A percentile compares a stretch with the other conserved stretches of the same genome.
Conservation (phyloP, 768 basidiomycete genomes). For the Tricholoma sp. region DNA sequence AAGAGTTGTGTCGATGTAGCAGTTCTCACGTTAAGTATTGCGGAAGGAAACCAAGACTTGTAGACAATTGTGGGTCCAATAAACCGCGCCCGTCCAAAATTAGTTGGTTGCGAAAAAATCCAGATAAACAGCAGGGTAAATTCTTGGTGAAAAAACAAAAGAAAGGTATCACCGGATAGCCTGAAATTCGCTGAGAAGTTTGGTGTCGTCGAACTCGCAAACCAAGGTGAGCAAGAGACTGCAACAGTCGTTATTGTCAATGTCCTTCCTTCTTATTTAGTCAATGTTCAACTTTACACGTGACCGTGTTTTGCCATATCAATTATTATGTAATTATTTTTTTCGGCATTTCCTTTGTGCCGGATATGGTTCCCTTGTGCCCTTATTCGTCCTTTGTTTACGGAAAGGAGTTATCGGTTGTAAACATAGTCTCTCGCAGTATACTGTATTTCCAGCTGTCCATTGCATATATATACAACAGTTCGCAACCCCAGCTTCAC, state of each 20-base stretch:
- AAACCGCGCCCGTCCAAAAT: conserved; percentile 30
- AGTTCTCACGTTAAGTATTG: conserved; percentile 38
- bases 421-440: too few species aligned
- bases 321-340: not conserved
- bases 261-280: conserved; percentile 39
- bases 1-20: conserved; percentile 18
- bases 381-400: not conserved
- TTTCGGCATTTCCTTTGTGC: conserved; percentile 6
- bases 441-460: too few species aligned
- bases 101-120: conserved; percentile 16
- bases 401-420: too few species aligned
- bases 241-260: conserved; percentile 10
- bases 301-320: conserved; percentile 31
- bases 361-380: not conserved
- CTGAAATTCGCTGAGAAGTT: conserved; percentile 10
- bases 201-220: conserved; percentile 11
- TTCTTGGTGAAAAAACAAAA: conserved; percentile 20
- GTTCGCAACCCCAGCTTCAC: too few species aligned
- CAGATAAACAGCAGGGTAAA: not conserved
- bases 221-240: conserved; percentile 19
- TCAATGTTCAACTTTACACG: conserved; percentile 50
- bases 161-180: conserved; percentile 20
- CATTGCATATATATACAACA: too few species aligned
- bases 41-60: conserved; percentile 36
- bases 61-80: conserved; percentile 53